A percentile compares a stretch with the other conserved stretches of the same genome.
Conservation (phyloP, 345 rosid genomes). For the Litchi chinensis region DNA sequence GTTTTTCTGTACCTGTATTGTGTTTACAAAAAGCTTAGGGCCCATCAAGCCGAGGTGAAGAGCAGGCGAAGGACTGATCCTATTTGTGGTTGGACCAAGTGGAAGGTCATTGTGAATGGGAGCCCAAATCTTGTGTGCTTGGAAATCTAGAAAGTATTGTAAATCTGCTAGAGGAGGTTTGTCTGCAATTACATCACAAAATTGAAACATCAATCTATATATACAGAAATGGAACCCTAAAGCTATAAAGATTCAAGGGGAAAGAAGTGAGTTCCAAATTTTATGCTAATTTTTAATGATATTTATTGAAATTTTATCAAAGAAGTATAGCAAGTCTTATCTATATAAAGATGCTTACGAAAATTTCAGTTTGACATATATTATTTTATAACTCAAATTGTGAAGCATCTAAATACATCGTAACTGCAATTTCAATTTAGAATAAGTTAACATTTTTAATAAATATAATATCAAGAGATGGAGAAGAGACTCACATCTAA, state of each 20-base stretch:
- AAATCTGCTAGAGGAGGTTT: conserved; percentile 82
- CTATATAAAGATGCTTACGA: too few relatives aligned
- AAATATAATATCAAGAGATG: not conserved
- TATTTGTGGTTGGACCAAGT: conserved; percentile 70
- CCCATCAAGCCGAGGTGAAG: conserved; percentile 75
- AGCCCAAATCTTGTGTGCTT: conserved; percentile 80
- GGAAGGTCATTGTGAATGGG: conserved; percentile 93
- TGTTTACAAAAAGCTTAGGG: conserved; percentile 84
- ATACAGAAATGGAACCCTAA: not conserved
- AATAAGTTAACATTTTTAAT: too few relatives aligned
- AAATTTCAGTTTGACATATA: too few relatives aligned
- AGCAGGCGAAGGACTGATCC: conserved; percentile 54
- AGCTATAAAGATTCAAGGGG: too few relatives aligned
- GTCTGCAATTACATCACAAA: conserved; percentile 43
- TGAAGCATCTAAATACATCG: too few relatives aligned
- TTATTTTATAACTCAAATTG: too few relatives aligned
- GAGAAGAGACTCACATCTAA: conserved; percentile 61
- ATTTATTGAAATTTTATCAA: too few relatives aligned
- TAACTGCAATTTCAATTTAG: too few relatives aligned
- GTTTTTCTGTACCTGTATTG: conserved; percentile 52
- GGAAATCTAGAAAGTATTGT: conserved; percentile 75
- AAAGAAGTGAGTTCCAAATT: too few relatives aligned
- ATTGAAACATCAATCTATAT: not conserved
- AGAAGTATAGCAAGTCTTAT: too few relatives aligned
- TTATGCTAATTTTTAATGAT: too few relatives aligned